These are phyloP conservation scores for Mycena venus DNA, from an alignment of 768 basidiomycete genomes.

Conservation along the genomic window DNA sequence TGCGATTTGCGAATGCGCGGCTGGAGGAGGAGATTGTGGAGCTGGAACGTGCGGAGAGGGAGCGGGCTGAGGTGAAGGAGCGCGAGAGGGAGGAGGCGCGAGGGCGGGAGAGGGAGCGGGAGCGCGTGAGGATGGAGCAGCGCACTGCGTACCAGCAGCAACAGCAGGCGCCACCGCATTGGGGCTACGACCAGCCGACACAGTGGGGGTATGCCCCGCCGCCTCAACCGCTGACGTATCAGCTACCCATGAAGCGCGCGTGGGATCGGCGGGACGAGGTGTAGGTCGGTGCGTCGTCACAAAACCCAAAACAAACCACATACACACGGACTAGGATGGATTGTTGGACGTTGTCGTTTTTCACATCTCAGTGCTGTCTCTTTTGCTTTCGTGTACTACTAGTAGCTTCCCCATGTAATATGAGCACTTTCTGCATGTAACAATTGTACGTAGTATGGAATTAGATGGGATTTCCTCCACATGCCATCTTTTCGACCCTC, in stretches of 20 bases:
- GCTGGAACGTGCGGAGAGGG: conserved; percentile 43
- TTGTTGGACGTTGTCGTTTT: too few relatives aligned
- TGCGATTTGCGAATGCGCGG: conserved; percentile 78
- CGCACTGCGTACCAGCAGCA: background rate
- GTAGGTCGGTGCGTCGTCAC: background rate
- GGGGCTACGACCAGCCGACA: background rate
- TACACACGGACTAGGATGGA: background rate
- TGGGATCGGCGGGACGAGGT: conserved; percentile 24
- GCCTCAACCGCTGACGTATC: conserved; percentile 2
- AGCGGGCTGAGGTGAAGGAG: conserved; percentile 1
- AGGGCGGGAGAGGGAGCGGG: conserved; percentile 1
- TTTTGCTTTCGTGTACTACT: conserved; percentile 16
- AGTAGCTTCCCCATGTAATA: background rate
- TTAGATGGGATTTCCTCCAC: too few relatives aligned
- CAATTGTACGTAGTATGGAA: too few relatives aligned
- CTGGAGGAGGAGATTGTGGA: conserved; percentile 66
- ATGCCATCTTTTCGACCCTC: too few relatives aligned
- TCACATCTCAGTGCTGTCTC: background rate
- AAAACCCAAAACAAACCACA: background rate
- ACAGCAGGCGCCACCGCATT: background rate
- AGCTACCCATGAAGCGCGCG: conserved; percentile 27
- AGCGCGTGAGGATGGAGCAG: background rate
- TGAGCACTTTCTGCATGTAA: too few relatives aligned
- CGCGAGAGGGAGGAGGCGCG: conserved; percentile 2
- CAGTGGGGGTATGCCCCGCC: background rate